Base-by-base conservation (phyloP, 1,284 basidiomycete species). In the Cryptococcus amylolentus region DNA sequence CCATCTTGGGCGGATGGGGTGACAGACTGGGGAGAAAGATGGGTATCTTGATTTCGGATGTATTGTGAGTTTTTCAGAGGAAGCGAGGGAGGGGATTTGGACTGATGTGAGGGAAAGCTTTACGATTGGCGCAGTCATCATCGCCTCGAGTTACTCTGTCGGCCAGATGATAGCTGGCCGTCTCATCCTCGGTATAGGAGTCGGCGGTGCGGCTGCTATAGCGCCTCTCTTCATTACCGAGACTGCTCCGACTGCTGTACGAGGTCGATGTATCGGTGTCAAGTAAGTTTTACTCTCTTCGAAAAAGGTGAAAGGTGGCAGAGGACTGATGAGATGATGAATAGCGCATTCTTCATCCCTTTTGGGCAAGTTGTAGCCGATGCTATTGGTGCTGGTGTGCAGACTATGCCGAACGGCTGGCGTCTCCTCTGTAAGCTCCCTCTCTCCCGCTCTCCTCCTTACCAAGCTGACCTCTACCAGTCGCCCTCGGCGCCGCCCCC, bases 171-270 rank as follows among this genome's bases (percentile, higher is more conserved):
- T 71, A 35, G 65, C 66, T 2, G 77, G 76, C 4, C 65, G 77
- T 1, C 39, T 77, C 10, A 51, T 77, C 6, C 64, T 78, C 35
- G 77, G 77, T 8, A 50, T 73, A 16, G 77, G 71, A 0, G 71
- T 78, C 4, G 76, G 76, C 0, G 61, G 72, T 27, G 54, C 55
- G 10, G 50, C 65, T 9, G 61, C 60, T 13, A 61, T 66, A 44
- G 61, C 55, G 23, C 57, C 56, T 49, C 28, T 52, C 20, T 59
- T 64, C 51, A 69, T 78, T 40, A 63, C 68, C 28, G 77, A 78
- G 49, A 58, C 77, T 5, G 66, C 72, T 0, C 77, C 77, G 0
- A 68, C 73, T 18, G 58, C 66, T 2, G 61, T 65, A 14, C 65
- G 77, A 7, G 76, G 76, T 13, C 60, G 73, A 28, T 61, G 58